Conservation (phyloP, 129 eudicot species). For the Flaveria robusta region DNA sequence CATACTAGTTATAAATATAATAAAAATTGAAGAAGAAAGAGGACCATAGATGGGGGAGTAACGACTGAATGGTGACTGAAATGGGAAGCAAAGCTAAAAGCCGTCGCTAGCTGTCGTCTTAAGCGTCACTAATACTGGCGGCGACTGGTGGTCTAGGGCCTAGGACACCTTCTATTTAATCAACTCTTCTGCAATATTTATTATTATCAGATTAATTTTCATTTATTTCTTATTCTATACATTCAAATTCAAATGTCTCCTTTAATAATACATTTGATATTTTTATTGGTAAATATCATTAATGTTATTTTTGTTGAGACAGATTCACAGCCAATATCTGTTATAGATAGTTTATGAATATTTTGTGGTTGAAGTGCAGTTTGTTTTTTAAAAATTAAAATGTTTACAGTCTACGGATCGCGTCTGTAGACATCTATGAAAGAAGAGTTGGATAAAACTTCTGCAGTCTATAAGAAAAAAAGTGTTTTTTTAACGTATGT, state of each 20-base stretch:
- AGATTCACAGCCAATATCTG: neutral
- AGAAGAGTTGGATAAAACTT: too few relatives aligned
- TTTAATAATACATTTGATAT: neutral
- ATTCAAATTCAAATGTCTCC: neutral
- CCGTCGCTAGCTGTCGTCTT: conserved; percentile 15
- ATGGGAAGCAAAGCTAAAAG: conserved; percentile 3
- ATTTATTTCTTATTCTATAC: neutral
- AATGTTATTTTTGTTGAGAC: neutral
- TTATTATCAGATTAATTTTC: neutral
- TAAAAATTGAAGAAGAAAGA: too few relatives aligned
- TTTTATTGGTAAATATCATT: neutral
- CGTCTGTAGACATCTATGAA: too few relatives aligned
- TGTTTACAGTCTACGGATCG: too few relatives aligned
- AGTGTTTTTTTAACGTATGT: too few relatives aligned
- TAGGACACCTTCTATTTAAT: neutral
- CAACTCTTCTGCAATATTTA: neutral
- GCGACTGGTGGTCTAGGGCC: conserved; percentile 8
- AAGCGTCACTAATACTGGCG: conserved; percentile 14
- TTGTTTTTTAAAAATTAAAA: too few relatives aligned
- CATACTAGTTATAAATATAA: too few relatives aligned
- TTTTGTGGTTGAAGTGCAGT: too few relatives aligned
- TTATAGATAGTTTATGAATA: too few relatives aligned
- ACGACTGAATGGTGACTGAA: neutral
- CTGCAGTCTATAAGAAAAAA: too few relatives aligned
- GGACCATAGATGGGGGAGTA: too few relatives aligned